Base-by-base conservation (phyloP, 768 basidiomycete genomes). In the Lentinula raphanica region DNA sequence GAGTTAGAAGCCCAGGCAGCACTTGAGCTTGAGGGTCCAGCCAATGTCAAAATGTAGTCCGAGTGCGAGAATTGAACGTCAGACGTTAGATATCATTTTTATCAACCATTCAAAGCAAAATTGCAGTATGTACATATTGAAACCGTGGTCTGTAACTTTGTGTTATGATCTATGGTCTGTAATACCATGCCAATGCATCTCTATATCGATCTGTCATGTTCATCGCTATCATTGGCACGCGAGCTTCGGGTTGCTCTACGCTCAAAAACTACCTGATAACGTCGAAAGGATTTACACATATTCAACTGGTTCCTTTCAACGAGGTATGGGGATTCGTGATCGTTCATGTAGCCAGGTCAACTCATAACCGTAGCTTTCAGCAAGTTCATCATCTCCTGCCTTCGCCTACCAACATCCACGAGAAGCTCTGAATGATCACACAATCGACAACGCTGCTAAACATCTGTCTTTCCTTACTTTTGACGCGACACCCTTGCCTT, bases 141-240 rank as follows among this genome's bases (percentile, higher is more conserved):
- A 11, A 36, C 9, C 17, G 17, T 36, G 17, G 11, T 36, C 17
- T 36, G 35, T 36, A 11, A 15, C 35, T 4, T 31, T 48, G 17
- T 48, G 17, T 48, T 23, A 25, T 48, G 25, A 13, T 13, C 19
- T 12, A 48, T 7, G n/a, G n/a, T n/a, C n/a, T n/a, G n/a, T n/a
- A n/a, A n/a, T 23, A 9, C 42, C n/a, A 8, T 12, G n/a, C 7
- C 39, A 15, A 17, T 19, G 39, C 13, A 40, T n/a, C 39, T 40
- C 39, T n/a, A 21, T 21, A 9, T 44, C 23, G 21, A 35, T 36
- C 50, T 35, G 23, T 53, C 23, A 89, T 89, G 87, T 82, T 89
- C 69, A 77, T 89, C 63, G 82, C 85, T 27, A 80, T 90, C 50
- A 72, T 87, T 49, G 88, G 87, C 45, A 82, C 87, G 0, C 77